Evolutionary conservation across 140 eudicot genomes (phyloP).

Genomic region (Oenanthe javanica): DNA sequence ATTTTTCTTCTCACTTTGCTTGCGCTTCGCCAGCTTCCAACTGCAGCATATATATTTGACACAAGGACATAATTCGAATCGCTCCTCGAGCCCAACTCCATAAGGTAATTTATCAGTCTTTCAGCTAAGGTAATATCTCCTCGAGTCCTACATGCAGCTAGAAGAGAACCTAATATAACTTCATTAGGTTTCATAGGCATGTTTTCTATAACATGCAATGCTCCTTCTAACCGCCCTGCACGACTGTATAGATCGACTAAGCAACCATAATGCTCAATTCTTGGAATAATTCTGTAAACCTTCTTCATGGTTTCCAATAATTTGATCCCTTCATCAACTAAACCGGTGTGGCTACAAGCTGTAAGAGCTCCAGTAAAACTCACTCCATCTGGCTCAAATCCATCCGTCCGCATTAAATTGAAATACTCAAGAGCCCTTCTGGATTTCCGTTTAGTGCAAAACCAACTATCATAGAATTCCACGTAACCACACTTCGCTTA

Average conservation of each 20-base stretch:
- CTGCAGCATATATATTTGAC: slow-evolving; percentile 70
- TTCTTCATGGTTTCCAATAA: slow-evolving; percentile 41
- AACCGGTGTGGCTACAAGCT: slow-evolving; percentile 81
- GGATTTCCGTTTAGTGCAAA: slow-evolving; percentile 63
- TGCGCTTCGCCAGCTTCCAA: slow-evolving; percentile 59
- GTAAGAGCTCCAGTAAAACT: slow-evolving; percentile 76
- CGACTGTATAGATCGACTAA: slow-evolving; percentile 78
- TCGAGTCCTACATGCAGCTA: slow-evolving; percentile 60
- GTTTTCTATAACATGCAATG: slow-evolving; percentile 32
- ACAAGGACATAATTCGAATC: slow-evolving; percentile 69
- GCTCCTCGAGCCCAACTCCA: slow-evolving; percentile 36
- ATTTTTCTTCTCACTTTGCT: slow-evolving; percentile 56
- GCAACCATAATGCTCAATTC: slow-evolving; percentile 87
- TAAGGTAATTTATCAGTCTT: slow-evolving; percentile 40
- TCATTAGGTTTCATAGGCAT: slow-evolving; percentile 82
- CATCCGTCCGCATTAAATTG: slow-evolving; percentile 45
- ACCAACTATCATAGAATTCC: slow-evolving; percentile 76
- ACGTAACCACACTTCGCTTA: slow-evolving; percentile 52
- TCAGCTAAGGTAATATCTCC: slow-evolving; percentile 56
- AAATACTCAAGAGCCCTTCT: slow-evolving; percentile 48
- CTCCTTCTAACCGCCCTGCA: slow-evolving; percentile 58
- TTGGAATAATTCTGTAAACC: slow-evolving; percentile 41
- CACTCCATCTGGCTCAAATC: slow-evolving; percentile 65
- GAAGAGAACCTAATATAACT: slow-evolving; percentile 56
- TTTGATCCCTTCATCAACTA: slow-evolving; percentile 43